Conservation (phyloP, 805 yeast species). For the Saturnispora dispora region DNA sequence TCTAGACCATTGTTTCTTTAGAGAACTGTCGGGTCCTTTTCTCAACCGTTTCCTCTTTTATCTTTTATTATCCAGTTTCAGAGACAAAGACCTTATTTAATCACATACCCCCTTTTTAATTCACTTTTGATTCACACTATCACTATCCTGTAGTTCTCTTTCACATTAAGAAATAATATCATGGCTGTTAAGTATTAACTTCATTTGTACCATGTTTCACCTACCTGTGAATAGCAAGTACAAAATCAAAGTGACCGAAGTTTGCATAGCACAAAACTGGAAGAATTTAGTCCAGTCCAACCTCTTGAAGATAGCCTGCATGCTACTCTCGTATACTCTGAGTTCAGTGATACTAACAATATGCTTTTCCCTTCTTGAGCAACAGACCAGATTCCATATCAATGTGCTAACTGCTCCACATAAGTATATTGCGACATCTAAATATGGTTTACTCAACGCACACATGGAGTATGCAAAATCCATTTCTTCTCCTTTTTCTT, state of each 20-base stretch:
- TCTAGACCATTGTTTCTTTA: not conserved
- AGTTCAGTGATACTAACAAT: not conserved
- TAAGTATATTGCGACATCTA: conserved; percentile 32
- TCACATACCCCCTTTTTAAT: not conserved
- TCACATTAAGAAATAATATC: not conserved
- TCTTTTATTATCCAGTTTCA: not conserved
- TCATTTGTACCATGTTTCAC: not conserved
- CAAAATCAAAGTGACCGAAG: not conserved
- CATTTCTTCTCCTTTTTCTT: conserved; percentile 29
- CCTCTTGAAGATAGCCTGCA: not conserved
- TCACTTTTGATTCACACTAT: not conserved
- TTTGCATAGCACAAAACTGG: not conserved
- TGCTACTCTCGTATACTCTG: not conserved
- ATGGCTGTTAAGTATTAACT: not conserved
- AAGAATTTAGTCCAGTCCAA: not conserved
- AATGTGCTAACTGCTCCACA: conserved; percentile 26
- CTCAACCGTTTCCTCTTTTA: not conserved
- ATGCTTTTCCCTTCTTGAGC: not conserved
- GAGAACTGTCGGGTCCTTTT: not conserved
- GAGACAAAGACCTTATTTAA: not conserved
- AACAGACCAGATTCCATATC: conserved; percentile 5
- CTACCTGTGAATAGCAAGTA: not conserved
- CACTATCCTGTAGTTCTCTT: not conserved
- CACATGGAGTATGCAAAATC: conserved; percentile 34
- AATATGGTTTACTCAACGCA: conserved; percentile 38